phyloP scores from a whole-genome alignment of 495 filamentous ascomycete genomes.

The Hypomontagnella submonticulosa region DNA sequence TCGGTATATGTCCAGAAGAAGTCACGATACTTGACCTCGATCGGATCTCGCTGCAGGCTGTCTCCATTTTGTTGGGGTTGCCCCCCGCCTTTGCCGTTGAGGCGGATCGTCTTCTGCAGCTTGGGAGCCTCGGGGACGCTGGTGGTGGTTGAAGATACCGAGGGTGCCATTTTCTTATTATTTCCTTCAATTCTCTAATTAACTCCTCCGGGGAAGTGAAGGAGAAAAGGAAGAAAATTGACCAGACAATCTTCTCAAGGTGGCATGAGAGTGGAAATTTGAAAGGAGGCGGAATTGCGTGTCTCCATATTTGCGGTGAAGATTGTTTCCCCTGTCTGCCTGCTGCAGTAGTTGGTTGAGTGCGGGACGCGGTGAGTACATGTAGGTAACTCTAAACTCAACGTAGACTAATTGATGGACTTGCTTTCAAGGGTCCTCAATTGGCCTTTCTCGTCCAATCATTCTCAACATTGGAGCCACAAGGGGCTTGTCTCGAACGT shows the following conservation, averaged over 20 bases:
- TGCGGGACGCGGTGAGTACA: constrained; percentile 5
- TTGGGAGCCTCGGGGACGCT: constrained; percentile 33
- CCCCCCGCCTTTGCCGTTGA: constrained; percentile 42
- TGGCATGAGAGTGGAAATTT: constrained; percentile 17
- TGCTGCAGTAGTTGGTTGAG: constrained; percentile 16
- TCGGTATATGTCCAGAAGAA: constrained; percentile 97
- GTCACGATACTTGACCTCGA: constrained; percentile 59
- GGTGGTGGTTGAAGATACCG: constrained; percentile 45
- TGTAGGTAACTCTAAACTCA: constrained; percentile 16
- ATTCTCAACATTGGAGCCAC: constrained; percentile 13
- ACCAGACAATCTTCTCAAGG: constrained; percentile 14
- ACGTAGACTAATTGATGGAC: constrained; percentile 21
- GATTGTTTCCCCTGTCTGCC: constrained; percentile 18
- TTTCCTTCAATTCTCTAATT: not conserved
- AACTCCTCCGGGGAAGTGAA: constrained; percentile 8
- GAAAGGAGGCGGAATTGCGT: constrained; percentile 33
- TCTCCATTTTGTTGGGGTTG: constrained; percentile 25
- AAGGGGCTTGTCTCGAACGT: constrained; percentile 26
- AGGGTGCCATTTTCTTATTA: constrained; percentile 44
- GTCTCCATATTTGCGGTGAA: constrained; percentile 44
- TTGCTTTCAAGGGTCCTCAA: constrained; percentile 23
- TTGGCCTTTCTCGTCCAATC: constrained; percentile 38
- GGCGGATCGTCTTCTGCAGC: constrained; percentile 42
- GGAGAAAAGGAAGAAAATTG: constrained; percentile 1
- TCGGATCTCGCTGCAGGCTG: constrained; percentile 44